These are phyloP conservation scores for Eucommia ulmoides DNA, from an alignment of 257 asterid genomes.

Conservation along the genomic window DNA sequence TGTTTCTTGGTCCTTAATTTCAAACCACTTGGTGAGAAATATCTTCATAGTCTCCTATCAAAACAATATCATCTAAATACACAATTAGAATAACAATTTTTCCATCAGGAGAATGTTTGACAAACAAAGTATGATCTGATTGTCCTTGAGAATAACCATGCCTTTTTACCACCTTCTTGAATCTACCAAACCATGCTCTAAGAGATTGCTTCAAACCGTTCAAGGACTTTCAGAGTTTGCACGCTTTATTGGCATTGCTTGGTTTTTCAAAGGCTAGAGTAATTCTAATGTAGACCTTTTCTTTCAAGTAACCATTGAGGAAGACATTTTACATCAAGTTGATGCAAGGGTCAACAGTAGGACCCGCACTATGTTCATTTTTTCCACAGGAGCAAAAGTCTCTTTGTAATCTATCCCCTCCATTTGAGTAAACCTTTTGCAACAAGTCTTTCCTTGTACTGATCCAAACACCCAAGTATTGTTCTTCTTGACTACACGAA, in stretches of 20 bases:
- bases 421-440: too few species aligned
- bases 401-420: too few species aligned
- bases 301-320: not conserved
- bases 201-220: not conserved
- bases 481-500: not conserved
- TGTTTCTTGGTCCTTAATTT: not conserved
- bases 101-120: not conserved
- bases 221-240: not conserved
- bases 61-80: not conserved
- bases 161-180: too few species aligned
- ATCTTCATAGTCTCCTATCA: not conserved
- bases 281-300: not conserved
- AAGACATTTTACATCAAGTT: not conserved
- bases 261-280: not conserved
- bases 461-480: not conserved
- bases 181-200: too few species aligned
- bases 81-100: not conserved
- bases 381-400: too few species aligned
- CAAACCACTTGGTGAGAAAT: not conserved
- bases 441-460: too few species aligned
- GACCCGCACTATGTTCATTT: too few species aligned
- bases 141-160: not conserved
- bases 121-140: not conserved
- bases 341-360: not conserved
- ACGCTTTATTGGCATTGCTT: not conserved